Evolutionary conservation across 2,329 filamentous ascomycete species (phyloP), one percentile per base, ranked within the genome.

Genomic region (Scolecobasidium constrictum): DNA sequence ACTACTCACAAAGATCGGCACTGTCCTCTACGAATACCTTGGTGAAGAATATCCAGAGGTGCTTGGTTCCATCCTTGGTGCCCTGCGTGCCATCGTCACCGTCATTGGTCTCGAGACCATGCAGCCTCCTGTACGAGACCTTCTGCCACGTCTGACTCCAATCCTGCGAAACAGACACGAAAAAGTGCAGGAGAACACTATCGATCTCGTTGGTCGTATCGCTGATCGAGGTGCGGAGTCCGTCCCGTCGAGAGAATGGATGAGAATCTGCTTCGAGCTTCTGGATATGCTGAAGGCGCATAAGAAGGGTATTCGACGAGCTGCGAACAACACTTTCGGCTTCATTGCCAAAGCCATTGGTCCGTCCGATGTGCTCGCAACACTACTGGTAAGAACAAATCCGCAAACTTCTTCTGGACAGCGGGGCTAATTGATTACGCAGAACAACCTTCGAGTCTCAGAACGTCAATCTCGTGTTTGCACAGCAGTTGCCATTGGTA

Each of bases 331-430:
- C 70, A 98, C 92, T 0, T 98, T 98, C 56, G 92, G 92, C 61
- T 98, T 95, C 73, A 98, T 98, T 56, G 92, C 92, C 59, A 98
- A 98, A 67, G 92, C 92, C 47, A 98, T 98, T 55, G 92, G 92
- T 52, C 92, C 92, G 11, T 90, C 96, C 63, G 92, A 98, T 68
- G 92, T 98, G 19, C 71, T 98, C 45, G 88, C 92, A 3, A 96
- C 92, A 1, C 33, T 42, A 6, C 19, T 42, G 31, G 26, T 31
- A 31, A 7, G 26, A 9, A 31, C n/a, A n/a, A n/a, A n/a, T n/a
- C n/a, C n/a, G n/a, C n/a, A n/a, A n/a, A n/a, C n/a, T n/a, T n/a
- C n/a, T n/a, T n/a, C n/a, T n/a, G n/a, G n/a, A n/a, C n/a, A n/a
- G n/a, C n/a, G n/a, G n/a, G n/a, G n/a, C n/a, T n/a, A n/a, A n/a